Conservation (phyloP, 768 basidiomycete species). For the Dentipellis fragilis region DNA sequence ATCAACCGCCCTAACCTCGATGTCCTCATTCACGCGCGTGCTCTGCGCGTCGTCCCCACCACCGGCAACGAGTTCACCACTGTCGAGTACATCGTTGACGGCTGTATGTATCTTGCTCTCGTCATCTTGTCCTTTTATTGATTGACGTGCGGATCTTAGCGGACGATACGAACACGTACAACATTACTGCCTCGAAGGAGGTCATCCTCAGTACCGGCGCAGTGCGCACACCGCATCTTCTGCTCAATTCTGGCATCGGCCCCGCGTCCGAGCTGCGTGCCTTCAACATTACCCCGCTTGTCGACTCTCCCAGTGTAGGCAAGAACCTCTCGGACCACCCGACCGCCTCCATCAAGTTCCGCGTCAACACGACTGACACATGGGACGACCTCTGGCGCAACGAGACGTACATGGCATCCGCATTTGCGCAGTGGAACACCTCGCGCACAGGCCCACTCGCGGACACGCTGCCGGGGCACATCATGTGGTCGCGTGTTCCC, state of each 20-base stretch:
- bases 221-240: background rate
- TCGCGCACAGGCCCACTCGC: background rate
- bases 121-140: background rate
- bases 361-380: constrained; percentile 1
- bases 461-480: background rate
- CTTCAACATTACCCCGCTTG: background rate
- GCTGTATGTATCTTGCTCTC: background rate
- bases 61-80: background rate
- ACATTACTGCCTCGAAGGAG: background rate
- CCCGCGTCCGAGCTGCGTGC: background rate
- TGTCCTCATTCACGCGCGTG: background rate
- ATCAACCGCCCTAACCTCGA: constrained; percentile 2
- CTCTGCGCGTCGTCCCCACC: background rate
- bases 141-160: background rate
- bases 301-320: constrained; percentile 1
- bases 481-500: constrained; percentile 5
- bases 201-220: constrained; percentile 1
- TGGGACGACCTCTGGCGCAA: background rate
- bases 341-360: background rate
- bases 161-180: background rate
- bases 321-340: background rate
- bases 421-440: background rate
- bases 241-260: constrained; percentile 2
- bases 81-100: constrained; percentile 1
- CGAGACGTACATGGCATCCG: background rate